Evolutionary conservation across 495 filamentous ascomycete species (phyloP), one percentile per base, ranked within the genome.

Genomic region (Darksidea phi): DNA sequence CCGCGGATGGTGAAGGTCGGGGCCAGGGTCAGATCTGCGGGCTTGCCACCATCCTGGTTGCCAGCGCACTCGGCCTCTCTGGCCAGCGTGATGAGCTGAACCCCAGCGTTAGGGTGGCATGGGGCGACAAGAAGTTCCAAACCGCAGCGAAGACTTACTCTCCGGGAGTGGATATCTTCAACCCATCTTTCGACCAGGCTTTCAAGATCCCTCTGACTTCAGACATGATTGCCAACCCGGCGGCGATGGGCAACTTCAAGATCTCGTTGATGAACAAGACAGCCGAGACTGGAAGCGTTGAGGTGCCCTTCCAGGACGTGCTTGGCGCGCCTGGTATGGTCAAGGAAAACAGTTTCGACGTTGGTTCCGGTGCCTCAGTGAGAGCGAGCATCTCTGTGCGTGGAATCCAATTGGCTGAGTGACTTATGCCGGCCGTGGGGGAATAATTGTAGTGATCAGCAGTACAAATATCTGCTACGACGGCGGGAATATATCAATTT

Each of bases 161-260:
- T 0, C 73, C 75, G 0, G 76, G 76, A 2, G 50, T 59, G 21
- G 76, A 78, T 55, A 72, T 78, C 48, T 68, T 68, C 65, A 78
- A 78, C 57, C 75, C 76, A n/a, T 64, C 69, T 2, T 78, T 73
- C 43, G 72, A 76, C 53, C 66, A 71, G 49, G 63, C 64, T 8
- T 77, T 75, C 67, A 58, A 62, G 21, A 66, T 78, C 45, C 70
- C 71, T 2, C 10, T 77, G 12, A 68, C 56, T 10, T 13, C 64
- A 6, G 75, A 73, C 20, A 69, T 73, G 64, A 43, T 74, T 10
- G 55, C 58, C 17, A 71, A 60, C 20, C 42, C 53, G 15, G 58
- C 18, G 13, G n/a, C n/a, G n/a, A n/a, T n/a, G n/a, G n/a, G n/a
- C n/a, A 26, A 25, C 51, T 73, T 77, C 46, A 61, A 48, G 28